These are phyloP conservation scores for Marchantia polymorpha DNA, from an alignment of 225 moss, liverwort and hornwort species.

Conservation along the genomic window DNA sequence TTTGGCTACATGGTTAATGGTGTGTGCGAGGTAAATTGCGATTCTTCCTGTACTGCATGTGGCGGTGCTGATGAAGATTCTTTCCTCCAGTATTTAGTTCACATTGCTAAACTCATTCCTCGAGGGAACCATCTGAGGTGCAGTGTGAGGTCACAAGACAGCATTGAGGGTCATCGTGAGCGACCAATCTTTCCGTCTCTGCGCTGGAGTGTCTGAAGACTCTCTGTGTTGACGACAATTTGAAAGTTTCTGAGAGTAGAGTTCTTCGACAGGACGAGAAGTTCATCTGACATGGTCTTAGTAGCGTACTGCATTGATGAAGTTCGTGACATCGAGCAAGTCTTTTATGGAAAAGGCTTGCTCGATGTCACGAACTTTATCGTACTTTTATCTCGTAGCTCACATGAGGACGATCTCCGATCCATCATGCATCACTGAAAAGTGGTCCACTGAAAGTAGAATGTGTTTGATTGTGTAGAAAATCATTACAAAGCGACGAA, in stretches of 20 bases:
- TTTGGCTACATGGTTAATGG: slow-evolving; percentile 93
- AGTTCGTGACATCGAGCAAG: no score
- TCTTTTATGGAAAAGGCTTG: background rate
- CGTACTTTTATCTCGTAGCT: background rate
- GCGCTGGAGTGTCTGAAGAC: background rate
- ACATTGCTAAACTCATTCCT: no score
- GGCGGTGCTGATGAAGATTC: no score
- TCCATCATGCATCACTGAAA: background rate
- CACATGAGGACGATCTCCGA: background rate
- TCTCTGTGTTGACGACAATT: background rate
- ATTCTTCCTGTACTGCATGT: background rate
- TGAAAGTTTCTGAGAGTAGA: background rate
- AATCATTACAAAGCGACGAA: no score
- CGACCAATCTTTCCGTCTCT: background rate
- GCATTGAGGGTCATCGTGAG: background rate
- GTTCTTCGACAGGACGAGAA: background rate
- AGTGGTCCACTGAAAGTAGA: background rate
- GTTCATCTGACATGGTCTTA: background rate
- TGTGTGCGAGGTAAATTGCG: slow-evolving; percentile 71
- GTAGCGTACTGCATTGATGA: background rate
- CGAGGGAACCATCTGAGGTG: background rate
- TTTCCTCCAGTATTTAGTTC: no score
- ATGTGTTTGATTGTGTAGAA: no score
- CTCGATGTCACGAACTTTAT: background rate
- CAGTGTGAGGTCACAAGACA: background rate